Percentiles rank a stretch among this genome's conserved stretches.
These are phyloP conservation scores for Ascochyta koolunga DNA, from an alignment of 2,329 filamentous ascomycete genomes.

Conservation along the genomic window DNA sequence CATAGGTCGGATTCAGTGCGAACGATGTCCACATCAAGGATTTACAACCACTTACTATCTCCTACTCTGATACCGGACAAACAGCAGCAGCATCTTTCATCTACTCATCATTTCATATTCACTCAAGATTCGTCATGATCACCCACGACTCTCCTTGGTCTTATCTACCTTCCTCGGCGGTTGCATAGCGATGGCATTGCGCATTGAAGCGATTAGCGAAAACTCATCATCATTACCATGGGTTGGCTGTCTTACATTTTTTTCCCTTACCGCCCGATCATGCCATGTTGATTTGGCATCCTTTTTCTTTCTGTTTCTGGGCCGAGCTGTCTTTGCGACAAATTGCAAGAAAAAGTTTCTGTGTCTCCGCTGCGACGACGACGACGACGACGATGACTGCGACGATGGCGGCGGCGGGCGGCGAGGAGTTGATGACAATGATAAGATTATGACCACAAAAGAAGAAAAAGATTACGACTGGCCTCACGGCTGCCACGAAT, in stretches of 20 bases:
- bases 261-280: not conserved
- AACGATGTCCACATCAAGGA: not conserved
- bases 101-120: not conserved
- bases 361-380: slow-evolving; percentile 1
- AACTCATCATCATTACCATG: slow-evolving; percentile 11
- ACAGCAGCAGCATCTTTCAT: not conserved
- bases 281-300: not conserved
- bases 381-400: not conserved
- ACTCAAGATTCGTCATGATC: not conserved
- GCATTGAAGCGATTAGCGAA: slow-evolving; percentile 45
- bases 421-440: slow-evolving; percentile 3
- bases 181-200: slow-evolving; percentile 47
- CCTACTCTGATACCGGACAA: not conserved
- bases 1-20: not conserved
- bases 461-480: slow-evolving; percentile 19
- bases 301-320: slow-evolving; percentile 11
- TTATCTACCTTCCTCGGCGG: slow-evolving; percentile 22
- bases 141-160: slow-evolving; percentile 28
- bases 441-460: slow-evolving; percentile 14
- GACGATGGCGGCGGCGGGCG: not conserved
- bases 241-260: slow-evolving; percentile 20
- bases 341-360: slow-evolving; percentile 18
- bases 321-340: slow-evolving; percentile 21
- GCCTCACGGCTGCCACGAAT: slow-evolving; percentile 15
- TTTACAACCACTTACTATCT: not conserved